Conservation (phyloP, 1,284 basidiomycete genomes). For the Pseudozyma hubeiensis region DNA sequence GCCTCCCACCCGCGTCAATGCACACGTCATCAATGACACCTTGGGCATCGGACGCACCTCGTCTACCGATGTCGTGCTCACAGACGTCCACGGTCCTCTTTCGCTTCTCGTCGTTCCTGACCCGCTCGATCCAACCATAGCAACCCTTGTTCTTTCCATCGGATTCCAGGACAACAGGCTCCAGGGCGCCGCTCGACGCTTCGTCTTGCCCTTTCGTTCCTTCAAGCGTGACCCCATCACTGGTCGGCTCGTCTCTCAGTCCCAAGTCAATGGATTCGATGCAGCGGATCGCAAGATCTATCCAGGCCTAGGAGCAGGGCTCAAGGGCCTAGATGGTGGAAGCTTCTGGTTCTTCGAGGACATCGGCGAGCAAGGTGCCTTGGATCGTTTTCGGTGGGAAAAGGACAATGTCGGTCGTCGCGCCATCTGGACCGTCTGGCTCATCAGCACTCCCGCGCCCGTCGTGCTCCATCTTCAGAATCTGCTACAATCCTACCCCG, state of each 20-base stretch:
- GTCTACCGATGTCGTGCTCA: constrained; percentile 27
- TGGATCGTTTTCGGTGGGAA: constrained; percentile 38
- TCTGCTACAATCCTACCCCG: constrained; percentile 36
- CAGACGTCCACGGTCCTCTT: constrained; percentile 42
- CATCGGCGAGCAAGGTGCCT: constrained; percentile 45
- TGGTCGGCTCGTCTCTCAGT: constrained; percentile 17
- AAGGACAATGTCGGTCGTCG: constrained; percentile 32
- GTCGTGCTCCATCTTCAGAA: constrained; percentile 35
- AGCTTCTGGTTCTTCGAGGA: constrained; percentile 59
- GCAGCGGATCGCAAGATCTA: constrained; percentile 35
- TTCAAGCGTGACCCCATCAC: constrained; percentile 30
- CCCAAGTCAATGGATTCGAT: constrained; percentile 33
- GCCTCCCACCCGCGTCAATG: constrained; percentile 35
- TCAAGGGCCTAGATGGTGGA: constrained; percentile 46
- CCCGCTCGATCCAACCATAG: constrained; percentile 37
- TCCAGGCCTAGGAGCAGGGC: constrained; percentile 44
- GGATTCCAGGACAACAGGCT: constrained; percentile 23
- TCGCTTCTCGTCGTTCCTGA: constrained; percentile 42
- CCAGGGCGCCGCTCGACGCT: constrained; percentile 33
- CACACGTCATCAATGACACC: constrained; percentile 30
- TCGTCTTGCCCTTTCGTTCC: constrained; percentile 51
- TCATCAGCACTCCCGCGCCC: constrained; percentile 46
- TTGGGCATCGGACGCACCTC: constrained; percentile 29
- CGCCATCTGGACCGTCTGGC: constrained; percentile 56
- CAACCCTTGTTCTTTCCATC: constrained; percentile 45